Base-by-base conservation (phyloP, 768 basidiomycete genomes). In the Hortiboletus campestris region DNA sequence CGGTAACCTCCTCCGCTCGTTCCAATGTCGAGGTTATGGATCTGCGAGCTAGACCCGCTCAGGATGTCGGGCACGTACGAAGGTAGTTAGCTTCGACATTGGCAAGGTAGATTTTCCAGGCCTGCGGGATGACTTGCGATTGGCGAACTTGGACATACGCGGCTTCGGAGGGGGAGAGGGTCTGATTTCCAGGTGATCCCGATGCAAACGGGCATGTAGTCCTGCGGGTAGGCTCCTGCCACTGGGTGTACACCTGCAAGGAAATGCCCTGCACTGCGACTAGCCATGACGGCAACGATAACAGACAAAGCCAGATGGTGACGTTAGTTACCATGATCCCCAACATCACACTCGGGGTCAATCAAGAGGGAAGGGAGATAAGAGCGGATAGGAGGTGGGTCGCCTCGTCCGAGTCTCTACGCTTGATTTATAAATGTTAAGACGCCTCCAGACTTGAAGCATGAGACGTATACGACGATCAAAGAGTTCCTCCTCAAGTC, bases 1-100 rank as follows among this genome's bases (percentile, higher is more conserved):
- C 84, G 69, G 46, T 80, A 78, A 0, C 83, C 79, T 9, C 85
- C 85, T 14, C 85, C 85, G 28, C 79, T 80, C 22, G 76, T 66
- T 0, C 84, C 82, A 49, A 84, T 79, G 0, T 75, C 80, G 7
- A 82, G 62, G 19, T 61, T 74, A 4, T 78, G 79, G 0, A 66
- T 56, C 16, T 67, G 47, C 1, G 55, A 28, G 28, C 57, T 60
- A 10, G 57, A 48, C 2, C 59, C 68, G 16, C n/a, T 53, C 22
- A 72, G 51, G 40, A 78, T 74, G 31, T 51, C 42, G 13, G 67
- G 61, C 10, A 74, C 72, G 41, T 78, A 78, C 5, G 51, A 29
- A 2, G 78, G 76, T 0, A 10, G 59, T 32, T 72, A 3, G 67
- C 49, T 41, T 75, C 58, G 32, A 76, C 75, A 42, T 74, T 75